Evolutionary conservation across 2,329 filamentous ascomycete genomes (phyloP), one percentile per base, ranked within the genome.

Genomic region (Aspergillus fumigatiaffinis): DNA sequence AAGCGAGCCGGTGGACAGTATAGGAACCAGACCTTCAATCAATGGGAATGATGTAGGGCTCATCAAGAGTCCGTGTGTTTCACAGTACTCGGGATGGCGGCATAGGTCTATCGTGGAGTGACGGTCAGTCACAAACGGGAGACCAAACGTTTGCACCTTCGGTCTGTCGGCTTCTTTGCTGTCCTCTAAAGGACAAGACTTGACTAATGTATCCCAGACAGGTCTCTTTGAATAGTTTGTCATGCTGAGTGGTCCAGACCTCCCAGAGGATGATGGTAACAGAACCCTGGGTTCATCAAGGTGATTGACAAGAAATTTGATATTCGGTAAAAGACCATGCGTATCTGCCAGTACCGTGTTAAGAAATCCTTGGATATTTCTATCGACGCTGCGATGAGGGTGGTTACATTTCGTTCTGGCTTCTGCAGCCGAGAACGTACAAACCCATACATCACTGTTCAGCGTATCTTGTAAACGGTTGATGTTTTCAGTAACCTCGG

Each of bases 1-100:
- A 5, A 51, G 59, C 20, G 63, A 59, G 32, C 63, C 63, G 1
- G 60, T 58, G 14, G 63, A 64, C 38, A 70, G 63, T 17, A 69
- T 59, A 0, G 67, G 68, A 5, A 67, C 58, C 7, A 60, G 25
- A 0, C 60, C 62, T 49, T 66, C 56, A n/a, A 68, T 55, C 10
- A 64, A 38, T 10, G 50, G 53, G 21, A 68, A 57, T 6, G 57
- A 56, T n/a, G 51, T 56, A 2, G 59, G 59, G 38, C 59, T 59
- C 8, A 58, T 41, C 3, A 38, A 17, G 3, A 61, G 35, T 12
- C 59, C 59, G 26, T 61, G 56, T 50, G 54, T 53, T 8, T 44
- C 23, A n/a, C 48, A 48, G 26, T 61, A 57, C 23, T 59, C 59
- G 3, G 59, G 38, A 54, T 61, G 52, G 6, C 35, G 50, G 17